Evolutionary conservation across 495 filamentous ascomycete species (phyloP).

Genomic region (Talaromyces borbonicus): DNA sequence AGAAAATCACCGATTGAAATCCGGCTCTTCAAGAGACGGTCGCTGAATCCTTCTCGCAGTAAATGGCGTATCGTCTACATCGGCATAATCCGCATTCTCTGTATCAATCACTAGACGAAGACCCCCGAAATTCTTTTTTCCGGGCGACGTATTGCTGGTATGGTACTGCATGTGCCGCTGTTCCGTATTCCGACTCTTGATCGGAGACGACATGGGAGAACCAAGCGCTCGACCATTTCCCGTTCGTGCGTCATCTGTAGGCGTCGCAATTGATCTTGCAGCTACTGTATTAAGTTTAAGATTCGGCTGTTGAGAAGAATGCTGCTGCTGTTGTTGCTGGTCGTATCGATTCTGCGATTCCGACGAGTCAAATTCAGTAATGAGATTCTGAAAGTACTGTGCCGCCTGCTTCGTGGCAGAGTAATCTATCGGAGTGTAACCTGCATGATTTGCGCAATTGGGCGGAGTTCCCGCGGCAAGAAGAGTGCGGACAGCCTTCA

Average conservation of each 20-base stretch:
- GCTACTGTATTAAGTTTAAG: conserved; percentile 7
- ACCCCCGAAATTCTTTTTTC: conserved; percentile 2
- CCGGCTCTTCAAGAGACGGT: conserved; percentile 3
- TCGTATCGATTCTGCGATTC: no score
- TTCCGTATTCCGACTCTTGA: background rate
- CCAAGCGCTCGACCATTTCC: background rate
- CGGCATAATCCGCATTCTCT: conserved; percentile 3
- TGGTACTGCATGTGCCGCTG: conserved; percentile 2
- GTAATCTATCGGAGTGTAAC: conserved; percentile 65
- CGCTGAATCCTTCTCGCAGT: conserved; percentile 6
- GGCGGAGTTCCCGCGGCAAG: conserved; percentile 59
- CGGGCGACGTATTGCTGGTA: conserved; percentile 1
- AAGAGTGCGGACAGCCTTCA: conserved; percentile 62
- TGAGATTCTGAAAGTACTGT: conserved; percentile 59
- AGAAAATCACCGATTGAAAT: background rate
- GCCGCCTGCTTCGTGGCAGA: conserved; percentile 64
- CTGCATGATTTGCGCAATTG: conserved; percentile 53
- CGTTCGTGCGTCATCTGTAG: conserved; percentile 2
- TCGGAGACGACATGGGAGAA: conserved; percentile 1
- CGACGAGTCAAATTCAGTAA: conserved; percentile 48
- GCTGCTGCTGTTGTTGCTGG: background rate
- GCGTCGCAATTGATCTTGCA: background rate
- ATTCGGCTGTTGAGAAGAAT: background rate
- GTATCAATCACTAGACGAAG: conserved; percentile 9
- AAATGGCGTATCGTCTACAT: conserved; percentile 3